Evolutionary conservation across 75 land plant species (phyloP).

Genomic region (Pseudotsuga menziesii): DNA sequence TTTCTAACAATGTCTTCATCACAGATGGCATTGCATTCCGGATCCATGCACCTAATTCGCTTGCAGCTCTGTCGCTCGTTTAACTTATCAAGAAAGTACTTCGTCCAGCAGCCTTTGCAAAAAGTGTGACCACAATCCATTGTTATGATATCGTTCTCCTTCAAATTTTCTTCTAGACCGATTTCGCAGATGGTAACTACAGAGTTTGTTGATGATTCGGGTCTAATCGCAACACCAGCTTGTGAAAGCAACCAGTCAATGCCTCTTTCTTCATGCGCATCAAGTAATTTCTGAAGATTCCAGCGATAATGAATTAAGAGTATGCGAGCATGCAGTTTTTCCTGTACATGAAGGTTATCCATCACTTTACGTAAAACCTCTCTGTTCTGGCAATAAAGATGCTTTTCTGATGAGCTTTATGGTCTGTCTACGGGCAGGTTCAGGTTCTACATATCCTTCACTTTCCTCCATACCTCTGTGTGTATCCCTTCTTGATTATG

Average conservation of each 20-base stretch:
- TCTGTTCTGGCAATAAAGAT: no score
- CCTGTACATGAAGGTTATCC: no score
- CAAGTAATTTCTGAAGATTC: no score
- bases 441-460: no score
- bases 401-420: no score
- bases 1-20: constrained; percentile 48
- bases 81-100: constrained; percentile 71
- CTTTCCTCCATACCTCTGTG: no score
- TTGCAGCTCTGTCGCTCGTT: constrained; percentile 83
- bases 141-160: constrained; percentile 14
- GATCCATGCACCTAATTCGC: constrained; percentile 81
- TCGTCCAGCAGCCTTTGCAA: constrained; percentile 85
- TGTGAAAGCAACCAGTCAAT: constrained; percentile 35
- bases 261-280: no score
- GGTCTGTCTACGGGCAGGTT: no score
- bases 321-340: no score
- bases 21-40: constrained; percentile 73
- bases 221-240: constrained; percentile 59
- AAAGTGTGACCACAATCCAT: constrained; percentile 78
- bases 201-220: constrained; percentile 15
- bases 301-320: no score
- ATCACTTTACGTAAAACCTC: no score
- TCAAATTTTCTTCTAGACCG: constrained; percentile 55
- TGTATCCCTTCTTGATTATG: no score
- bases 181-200: constrained; percentile 40